phyloP scores from a whole-genome alignment of 495 filamentous ascomycete species.

The Delitschia confertaspora region DNA sequence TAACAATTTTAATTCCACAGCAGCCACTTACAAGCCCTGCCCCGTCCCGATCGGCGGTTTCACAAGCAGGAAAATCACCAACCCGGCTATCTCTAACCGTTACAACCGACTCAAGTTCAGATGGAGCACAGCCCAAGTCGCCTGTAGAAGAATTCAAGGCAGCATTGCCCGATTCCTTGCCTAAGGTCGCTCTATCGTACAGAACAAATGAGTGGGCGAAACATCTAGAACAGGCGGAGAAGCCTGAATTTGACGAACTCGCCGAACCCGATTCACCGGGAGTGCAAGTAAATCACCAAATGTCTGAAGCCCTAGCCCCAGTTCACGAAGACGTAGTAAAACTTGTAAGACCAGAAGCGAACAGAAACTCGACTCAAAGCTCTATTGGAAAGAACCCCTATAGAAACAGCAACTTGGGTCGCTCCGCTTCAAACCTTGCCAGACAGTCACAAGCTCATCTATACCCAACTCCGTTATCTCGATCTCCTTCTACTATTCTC shows the following conservation, averaged over 20 bases:
- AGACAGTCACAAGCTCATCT: slow-evolving; percentile 7
- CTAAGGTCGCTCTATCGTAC: slow-evolving; percentile 68
- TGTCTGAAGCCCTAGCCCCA: slow-evolving; percentile 23
- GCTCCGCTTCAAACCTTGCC: slow-evolving; percentile 12
- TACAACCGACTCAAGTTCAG: slow-evolving; percentile 23
- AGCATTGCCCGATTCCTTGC: slow-evolving; percentile 48
- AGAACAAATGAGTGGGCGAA: slow-evolving; percentile 97
- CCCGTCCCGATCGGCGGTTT: not conserved
- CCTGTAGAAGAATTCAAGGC: slow-evolving; percentile 31
- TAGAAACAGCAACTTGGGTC: slow-evolving; percentile 11
- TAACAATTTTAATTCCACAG: too few species aligned
- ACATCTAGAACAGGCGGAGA: slow-evolving; percentile 69
- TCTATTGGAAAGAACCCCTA: slow-evolving; percentile 10
- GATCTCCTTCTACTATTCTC: slow-evolving; percentile 14
- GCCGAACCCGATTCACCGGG: slow-evolving; percentile 29
- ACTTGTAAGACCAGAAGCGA: not conserved
- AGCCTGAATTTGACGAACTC: slow-evolving; percentile 56
- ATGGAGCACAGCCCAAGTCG: slow-evolving; percentile 6
- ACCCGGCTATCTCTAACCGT: slow-evolving; percentile 18
- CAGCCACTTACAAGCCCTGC: too few species aligned
- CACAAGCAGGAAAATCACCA: not conserved
- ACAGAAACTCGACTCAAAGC: slow-evolving; percentile 3
- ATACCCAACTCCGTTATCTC: slow-evolving; percentile 11
- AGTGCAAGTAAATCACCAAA: slow-evolving; percentile 23
- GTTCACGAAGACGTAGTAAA: slow-evolving; percentile 5